phyloP scores from a whole-genome alignment of 768 basidiomycete species.

The Russula sp. region DNA sequence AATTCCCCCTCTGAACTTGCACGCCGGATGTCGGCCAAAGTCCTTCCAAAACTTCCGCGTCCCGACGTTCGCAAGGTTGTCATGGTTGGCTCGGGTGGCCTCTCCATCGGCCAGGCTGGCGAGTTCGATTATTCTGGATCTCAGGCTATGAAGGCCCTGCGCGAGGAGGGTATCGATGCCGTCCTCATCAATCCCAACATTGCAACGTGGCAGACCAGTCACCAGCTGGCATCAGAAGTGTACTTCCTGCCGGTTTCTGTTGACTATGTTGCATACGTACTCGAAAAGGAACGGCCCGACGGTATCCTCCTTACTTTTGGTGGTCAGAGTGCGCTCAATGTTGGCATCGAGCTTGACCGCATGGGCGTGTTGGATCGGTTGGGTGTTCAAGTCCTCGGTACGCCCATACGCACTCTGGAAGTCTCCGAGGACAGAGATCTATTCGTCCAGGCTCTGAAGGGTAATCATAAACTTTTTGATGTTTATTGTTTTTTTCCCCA shows the following conservation, averaged over 20 bases:
- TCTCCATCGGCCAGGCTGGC: slow-evolving; percentile 96
- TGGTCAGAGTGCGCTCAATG: slow-evolving; percentile 96
- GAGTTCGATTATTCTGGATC: slow-evolving; percentile 99
- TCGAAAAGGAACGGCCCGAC: slow-evolving; percentile 97
- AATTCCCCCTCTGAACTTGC: slow-evolving; percentile 95
- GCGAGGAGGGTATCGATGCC: slow-evolving; percentile 89
- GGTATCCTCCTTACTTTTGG: slow-evolving; percentile 97
- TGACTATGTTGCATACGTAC: slow-evolving; percentile 96
- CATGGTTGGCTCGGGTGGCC: slow-evolving; percentile 93
- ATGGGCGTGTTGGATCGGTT: slow-evolving; percentile 50
- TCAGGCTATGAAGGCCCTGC: slow-evolving; percentile 95
- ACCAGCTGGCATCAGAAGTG: slow-evolving; percentile 92
- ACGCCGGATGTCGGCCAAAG: slow-evolving; percentile 86
- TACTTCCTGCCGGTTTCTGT: slow-evolving; percentile 96
- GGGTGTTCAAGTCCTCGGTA: slow-evolving; percentile 89
- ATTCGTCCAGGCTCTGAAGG: slow-evolving; percentile 83
- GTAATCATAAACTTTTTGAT: slow-evolving; percentile 40
- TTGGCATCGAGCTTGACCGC: slow-evolving; percentile 85
- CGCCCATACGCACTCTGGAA: slow-evolving; percentile 79
- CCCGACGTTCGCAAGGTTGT: slow-evolving; percentile 92
- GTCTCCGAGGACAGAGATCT: slow-evolving; percentile 68
- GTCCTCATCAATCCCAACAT: slow-evolving; percentile 99
- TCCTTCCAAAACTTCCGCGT: slow-evolving; percentile 84
- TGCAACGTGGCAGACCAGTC: slow-evolving; percentile 98
- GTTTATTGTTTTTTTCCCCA: slow-evolving; percentile 88